These are phyloP conservation scores for Thelephora terrestris DNA, from an alignment of 1,284 basidiomycete species.

Conservation along the genomic window DNA sequence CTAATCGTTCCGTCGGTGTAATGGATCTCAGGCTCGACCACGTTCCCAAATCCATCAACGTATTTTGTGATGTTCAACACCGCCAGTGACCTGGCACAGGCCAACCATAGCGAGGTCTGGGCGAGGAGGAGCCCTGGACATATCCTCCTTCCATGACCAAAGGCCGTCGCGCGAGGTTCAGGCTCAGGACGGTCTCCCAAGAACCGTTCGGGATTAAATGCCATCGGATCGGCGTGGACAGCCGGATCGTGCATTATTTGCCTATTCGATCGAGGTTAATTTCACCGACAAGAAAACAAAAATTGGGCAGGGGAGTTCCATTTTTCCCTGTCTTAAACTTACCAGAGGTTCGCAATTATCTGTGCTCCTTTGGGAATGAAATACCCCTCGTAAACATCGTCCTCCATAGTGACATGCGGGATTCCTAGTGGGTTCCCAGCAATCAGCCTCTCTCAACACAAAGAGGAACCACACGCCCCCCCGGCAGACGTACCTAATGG, in stretches of 20 bases:
- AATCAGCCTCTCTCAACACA: neutral
- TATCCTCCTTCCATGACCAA: neutral
- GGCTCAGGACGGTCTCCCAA: neutral
- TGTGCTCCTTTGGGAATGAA: neutral
- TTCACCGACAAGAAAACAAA: neutral
- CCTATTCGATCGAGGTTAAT: neutral
- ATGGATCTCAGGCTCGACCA: conserved; percentile 16
- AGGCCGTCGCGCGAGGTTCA: neutral
- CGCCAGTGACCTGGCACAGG: conserved; percentile 14
- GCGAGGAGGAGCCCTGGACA: conserved; percentile 17
- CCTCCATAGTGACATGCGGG: neutral
- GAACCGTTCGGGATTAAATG: conserved; percentile 23
- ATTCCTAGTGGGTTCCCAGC: neutral
- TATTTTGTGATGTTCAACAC: conserved; percentile 16
- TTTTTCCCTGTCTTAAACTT: neutral
- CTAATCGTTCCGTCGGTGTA: conserved; percentile 17
- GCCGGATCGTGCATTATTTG: conserved; percentile 17
- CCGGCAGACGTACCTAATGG: conserved; percentile 6
- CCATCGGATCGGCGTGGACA: conserved; percentile 17
- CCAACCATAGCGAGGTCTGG: conserved; percentile 15
- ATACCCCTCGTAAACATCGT: neutral
- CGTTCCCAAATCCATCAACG: conserved; percentile 5
- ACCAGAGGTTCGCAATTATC: neutral
- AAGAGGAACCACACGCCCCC: neutral
- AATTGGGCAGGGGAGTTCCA: neutral